These are phyloP conservation scores for Sanghuangporus weigelae DNA, from an alignment of 1,284 basidiomycete species.

Conservation along the genomic window DNA sequence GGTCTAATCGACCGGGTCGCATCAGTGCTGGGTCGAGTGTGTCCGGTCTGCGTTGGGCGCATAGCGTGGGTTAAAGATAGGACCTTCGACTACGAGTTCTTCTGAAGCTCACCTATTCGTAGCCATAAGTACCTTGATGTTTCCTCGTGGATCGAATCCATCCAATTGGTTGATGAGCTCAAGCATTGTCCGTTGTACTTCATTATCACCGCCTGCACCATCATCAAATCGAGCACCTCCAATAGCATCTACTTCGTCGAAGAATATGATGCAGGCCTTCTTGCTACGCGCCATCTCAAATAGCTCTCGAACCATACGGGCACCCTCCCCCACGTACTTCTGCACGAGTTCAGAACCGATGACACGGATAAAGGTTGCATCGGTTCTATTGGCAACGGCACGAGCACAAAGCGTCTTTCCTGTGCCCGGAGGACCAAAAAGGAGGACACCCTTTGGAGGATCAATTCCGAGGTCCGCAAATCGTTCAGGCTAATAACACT, in stretches of 20 bases:
- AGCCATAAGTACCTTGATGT: constrained; percentile 99
- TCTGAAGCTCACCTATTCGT: constrained; percentile 73
- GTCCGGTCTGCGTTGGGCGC: constrained; percentile 66
- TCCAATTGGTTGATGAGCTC: constrained; percentile 99
- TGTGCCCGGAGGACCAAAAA: constrained; percentile 96
- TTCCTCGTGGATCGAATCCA: constrained; percentile 97
- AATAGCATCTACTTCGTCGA: constrained; percentile 97
- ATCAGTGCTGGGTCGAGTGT: constrained; percentile 96
- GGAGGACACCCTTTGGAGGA: constrained; percentile 96
- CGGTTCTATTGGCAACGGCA: constrained; percentile 97
- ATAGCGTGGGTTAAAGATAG: neutral
- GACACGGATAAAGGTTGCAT: constrained; percentile 98
- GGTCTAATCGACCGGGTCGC: constrained; percentile 93
- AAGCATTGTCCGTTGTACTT: constrained; percentile 99
- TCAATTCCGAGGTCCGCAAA: constrained; percentile 99
- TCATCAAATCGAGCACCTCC: constrained; percentile 99
- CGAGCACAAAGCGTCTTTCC: constrained; percentile 98
- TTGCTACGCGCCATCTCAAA: constrained; percentile 99
- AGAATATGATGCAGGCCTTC: constrained; percentile 99
- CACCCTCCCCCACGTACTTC: constrained; percentile 99
- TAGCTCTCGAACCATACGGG: constrained; percentile 96
- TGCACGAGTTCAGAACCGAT: constrained; percentile 98
- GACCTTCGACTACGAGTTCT: neutral
- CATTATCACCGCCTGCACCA: constrained; percentile 98
- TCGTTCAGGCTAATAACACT: constrained; percentile 74